phyloP scores from a whole-genome alignment of 345 rosid genomes.

The Anacardium occidentale region DNA sequence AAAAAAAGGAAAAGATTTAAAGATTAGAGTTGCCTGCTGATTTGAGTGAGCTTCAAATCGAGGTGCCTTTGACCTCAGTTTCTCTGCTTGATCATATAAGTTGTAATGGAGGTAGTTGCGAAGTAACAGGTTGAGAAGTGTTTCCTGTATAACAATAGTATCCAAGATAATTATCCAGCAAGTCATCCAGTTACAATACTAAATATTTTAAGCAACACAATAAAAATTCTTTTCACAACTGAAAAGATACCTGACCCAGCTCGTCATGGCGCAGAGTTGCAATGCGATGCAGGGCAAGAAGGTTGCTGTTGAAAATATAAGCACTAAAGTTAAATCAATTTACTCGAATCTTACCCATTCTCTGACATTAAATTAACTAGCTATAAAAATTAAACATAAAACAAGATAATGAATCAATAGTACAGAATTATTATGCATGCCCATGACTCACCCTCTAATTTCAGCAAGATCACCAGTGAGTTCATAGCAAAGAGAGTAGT shows the following conservation, averaged over 20 bases:
- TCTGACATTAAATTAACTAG: background rate
- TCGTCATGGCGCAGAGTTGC: constrained; percentile 64
- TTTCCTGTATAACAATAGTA: constrained; percentile 37
- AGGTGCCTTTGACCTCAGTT: constrained; percentile 62
- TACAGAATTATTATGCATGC: background rate
- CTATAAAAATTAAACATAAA: background rate
- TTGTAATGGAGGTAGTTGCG: constrained; percentile 67
- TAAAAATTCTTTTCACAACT: background rate
- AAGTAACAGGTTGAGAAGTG: constrained; percentile 55
- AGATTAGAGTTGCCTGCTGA: constrained; percentile 38
- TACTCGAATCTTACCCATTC: background rate
- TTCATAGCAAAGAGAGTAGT: constrained; percentile 61
- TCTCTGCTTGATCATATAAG: constrained; percentile 63
- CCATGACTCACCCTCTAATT: constrained; percentile 46
- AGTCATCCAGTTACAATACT: background rate
- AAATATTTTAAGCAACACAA: background rate
- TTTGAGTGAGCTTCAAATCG: constrained; percentile 60
- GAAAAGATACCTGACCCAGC: constrained; percentile 50
- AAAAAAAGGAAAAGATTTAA: background rate
- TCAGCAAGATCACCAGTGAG: constrained; percentile 58
- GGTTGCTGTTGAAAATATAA: constrained; percentile 38
- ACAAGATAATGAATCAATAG: background rate
- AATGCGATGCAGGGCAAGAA: constrained; percentile 53
- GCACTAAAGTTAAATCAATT: constrained; percentile 14
- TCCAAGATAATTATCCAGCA: constrained; percentile 5